Evolutionary conservation across 1,139 yeast genomes (phyloP).

Genomic region (Arxiozyma bovina): DNA sequence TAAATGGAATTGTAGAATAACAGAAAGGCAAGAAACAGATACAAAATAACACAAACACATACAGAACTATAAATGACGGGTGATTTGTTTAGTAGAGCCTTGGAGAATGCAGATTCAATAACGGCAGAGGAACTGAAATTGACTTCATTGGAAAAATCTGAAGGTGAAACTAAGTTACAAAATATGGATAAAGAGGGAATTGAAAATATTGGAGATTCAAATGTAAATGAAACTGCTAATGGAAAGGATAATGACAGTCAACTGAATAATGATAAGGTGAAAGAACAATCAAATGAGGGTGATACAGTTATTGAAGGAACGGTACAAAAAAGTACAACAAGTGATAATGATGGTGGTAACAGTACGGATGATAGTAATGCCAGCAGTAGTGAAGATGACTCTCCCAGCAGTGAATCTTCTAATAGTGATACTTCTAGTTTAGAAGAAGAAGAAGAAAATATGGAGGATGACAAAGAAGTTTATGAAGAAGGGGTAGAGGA

Average conservation of each 20-base stretch:
- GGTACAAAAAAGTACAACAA: slow-evolving; percentile 1
- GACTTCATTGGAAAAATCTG: background rate
- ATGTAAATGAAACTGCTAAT: slow-evolving; percentile 7
- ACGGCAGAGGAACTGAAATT: slow-evolving; percentile 3
- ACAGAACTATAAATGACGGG: slow-evolving; percentile 10
- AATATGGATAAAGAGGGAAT: slow-evolving; percentile 1
- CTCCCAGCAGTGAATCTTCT: background rate
- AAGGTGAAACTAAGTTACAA: background rate
- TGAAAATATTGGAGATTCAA: slow-evolving; percentile 7
- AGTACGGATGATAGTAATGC: background rate
- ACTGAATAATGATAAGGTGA: background rate
- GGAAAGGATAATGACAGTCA: slow-evolving; percentile 24
- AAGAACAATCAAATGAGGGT: background rate
- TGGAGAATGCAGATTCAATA: slow-evolving; percentile 12
- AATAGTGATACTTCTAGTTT: slow-evolving; percentile 1
- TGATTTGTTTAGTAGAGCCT: slow-evolving; percentile 22
- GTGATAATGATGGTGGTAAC: background rate
- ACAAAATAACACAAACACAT: background rate
- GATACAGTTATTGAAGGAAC: slow-evolving; percentile 6
- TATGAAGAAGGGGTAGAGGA: slow-evolving; percentile 15
- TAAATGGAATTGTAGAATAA: too few relatives aligned
- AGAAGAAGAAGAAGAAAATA: background rate
- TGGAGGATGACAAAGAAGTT: slow-evolving; percentile 10
- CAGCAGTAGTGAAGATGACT: background rate
- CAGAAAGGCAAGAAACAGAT: background rate